Evolutionary conservation across 306 rosid genomes (phyloP), one percentile per base, ranked within the genome.

Genomic region (Delonix regia): DNA sequence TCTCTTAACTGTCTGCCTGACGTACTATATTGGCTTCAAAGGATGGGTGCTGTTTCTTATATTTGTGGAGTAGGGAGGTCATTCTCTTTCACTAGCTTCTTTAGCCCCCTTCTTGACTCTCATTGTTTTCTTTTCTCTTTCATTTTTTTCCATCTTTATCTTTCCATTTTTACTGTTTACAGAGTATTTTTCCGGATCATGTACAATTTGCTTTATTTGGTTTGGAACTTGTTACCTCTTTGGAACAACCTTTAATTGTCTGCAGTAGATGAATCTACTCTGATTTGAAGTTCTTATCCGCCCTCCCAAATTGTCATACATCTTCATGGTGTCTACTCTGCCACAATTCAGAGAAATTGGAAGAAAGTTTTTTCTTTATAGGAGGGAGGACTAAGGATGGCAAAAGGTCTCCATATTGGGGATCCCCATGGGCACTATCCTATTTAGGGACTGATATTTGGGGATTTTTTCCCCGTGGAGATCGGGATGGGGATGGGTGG

Each of bases 31-130:
- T 64, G 64, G 65, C 66, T 49, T 51, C 7, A 7, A 47, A 19
- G 51, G 4, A 62, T 12, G 33, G 48, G 63, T 62, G 13, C 49
- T 51, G 34, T 21, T 61, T 28, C 34, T 44, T 44, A 18, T 75
- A 0, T 30, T 11, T 47, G 33, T 5, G 71, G 51, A 27, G 74
- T 47, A 47, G 5, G 71, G 51, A 27, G 74, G 25, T 47, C 56
- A 62, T 14, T 14, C n/a, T 24, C 14, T 61, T 39, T 61, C 60
- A 60, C 60, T 60, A 34, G 30, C 9, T 44, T 15, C 79, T 1
- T 44, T 51, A 22, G 36, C 8, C 52, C 19, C 33, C 19, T 51
- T 76, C 71, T 45, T 38, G 67, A 77, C 34, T 77, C 41, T 16
- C 9, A 11, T 4, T 66, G 19, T 65, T n/a, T 16, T 49, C 12